Base-by-base conservation (phyloP, 768 basidiomycete genomes). In the Nevesoporus exiguus region DNA sequence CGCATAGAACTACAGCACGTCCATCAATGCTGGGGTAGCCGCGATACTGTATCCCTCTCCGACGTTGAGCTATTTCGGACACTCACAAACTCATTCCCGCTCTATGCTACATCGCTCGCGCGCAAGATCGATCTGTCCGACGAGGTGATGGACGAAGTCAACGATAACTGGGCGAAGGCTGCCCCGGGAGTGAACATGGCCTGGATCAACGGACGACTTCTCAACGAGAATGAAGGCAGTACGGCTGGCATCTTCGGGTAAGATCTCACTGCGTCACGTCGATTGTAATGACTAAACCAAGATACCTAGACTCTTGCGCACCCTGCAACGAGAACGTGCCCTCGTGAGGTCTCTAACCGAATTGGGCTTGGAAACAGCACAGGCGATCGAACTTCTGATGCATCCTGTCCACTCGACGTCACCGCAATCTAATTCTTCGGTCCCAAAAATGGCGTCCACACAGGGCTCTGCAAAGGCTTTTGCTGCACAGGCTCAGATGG, bases 21-120 rank as follows among this genome's bases (percentile, higher is more conserved):
- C 19, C 61, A 60, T 36, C 61, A 44, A 22, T 71, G 67, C 30
- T 62, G 59, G 65, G 44, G 55, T 27, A 56, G 21, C 31, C 63
- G 52, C 17, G 48, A 36, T 41, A 15, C 17, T n/a, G 9, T 41
- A n/a, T 50, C 60, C 9, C 57, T 58, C 34, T 56, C 70, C 7
- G 53, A 54, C 17, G 31, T 57, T 5, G 43, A 29, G 15, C 19
- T 70, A 0, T 77, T 97, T 33, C 80, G 76, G 43, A 77, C 82
- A 14, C 79, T 98, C 21, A 79, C 90, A 0, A 90, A 94, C 63
- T 86, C 95, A 69, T 96, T 98, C 72, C 95, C 96, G 0, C 87
- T 82, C 66, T 96, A 95, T 64, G 85, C 86, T 1, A 77, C 84
- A 0, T 75, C 85, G 3, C 75, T 97, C 29, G 81, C 88, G 0